Base-by-base conservation (phyloP, 2,329 filamentous ascomycete genomes). In the Alternaria viburni region DNA sequence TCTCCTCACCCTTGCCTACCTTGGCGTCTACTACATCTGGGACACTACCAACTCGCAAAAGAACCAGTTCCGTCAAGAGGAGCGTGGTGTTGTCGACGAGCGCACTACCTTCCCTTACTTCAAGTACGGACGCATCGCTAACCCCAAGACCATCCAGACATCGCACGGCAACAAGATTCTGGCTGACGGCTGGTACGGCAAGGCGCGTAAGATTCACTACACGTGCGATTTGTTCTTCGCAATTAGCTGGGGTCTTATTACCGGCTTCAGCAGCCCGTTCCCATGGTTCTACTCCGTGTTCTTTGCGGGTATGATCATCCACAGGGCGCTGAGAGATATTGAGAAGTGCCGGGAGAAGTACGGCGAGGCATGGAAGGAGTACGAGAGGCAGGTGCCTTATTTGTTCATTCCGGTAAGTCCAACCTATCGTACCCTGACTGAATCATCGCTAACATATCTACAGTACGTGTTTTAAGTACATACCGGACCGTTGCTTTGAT, bases 11-110 rank as follows among this genome's bases (percentile, higher is more conserved):
- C 77, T 85, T 47, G 84, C 85, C n/a, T 96, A 97, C 78, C 83
- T 96, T 50, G 90, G 92, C 77, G 89, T 91, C 69, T 97, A 97
- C 85, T 95, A 92, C 88, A 85, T 96, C 59, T 97, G 93, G 93
- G 93, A 97, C 77, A 96, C 93, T 46, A 90, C 89, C 81, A 97
- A 97, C 83, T 93, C 89, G 76, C 93, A 97, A 82, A 97, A 97
- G 88, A 97, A 97, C 83, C 90, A 91, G 68, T 97, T 95, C 88
- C 90, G 93, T 59, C 88, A 91, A 69, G 86, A 89, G 81, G 92
- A 96, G 82, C 88, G 90, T 64, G 93, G 93, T 64, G 89, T 89
- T 44, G 74, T 76, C 4, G 71, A 90, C 56, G 84, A 88, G 78
- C 91, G 93, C 73, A 92, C 90, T 72, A 90, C 93, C 3, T 97